Percentiles rank a stretch among this genome's conserved stretches.
Conservation (phyloP, 305 asterid genomes). For the Monarda citriodora region DNA sequence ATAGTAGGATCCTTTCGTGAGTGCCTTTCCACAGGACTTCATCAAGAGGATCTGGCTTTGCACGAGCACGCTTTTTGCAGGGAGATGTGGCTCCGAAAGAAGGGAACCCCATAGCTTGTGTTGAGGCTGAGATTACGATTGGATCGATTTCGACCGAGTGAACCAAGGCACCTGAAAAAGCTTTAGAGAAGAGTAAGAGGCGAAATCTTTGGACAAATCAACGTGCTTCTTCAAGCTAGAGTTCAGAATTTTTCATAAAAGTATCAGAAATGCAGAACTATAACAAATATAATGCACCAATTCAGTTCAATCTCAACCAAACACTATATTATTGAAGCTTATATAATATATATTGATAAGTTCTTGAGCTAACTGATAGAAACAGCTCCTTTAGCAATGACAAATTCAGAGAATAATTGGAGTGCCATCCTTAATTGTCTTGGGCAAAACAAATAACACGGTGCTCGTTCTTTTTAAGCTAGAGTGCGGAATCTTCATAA, state of each 20-base stretch:
- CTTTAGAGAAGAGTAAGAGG: conserved; percentile 8
- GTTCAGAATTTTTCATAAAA: neutral
- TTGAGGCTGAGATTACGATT: conserved; percentile 76
- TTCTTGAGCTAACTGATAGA: neutral
- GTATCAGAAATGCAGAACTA: neutral
- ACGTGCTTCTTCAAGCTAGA: neutral
- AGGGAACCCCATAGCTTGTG: conserved; percentile 91
- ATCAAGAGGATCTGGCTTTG: conserved; percentile 37
- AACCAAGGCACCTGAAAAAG: conserved; percentile 71
- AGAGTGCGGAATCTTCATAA: no score
- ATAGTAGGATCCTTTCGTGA: conserved; percentile 66
- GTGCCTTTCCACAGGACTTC: conserved; percentile 81
- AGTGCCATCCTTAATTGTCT: no score
- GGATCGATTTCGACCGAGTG: conserved; percentile 87
- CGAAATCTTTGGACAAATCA: neutral
- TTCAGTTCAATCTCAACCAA: neutral
- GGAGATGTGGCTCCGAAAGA: conserved; percentile 54
- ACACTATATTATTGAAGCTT: neutral
- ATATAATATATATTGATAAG: neutral
- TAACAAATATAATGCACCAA: neutral
- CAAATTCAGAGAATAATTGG: neutral
- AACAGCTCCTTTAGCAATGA: no score
- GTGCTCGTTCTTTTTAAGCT: no score
- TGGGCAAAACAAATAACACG: no score
- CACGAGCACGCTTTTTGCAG: conserved; percentile 41